Evolutionary conservation across 768 basidiomycete genomes (phyloP), one percentile per base, ranked within the genome.

Genomic region (Boletus rex-veris): DNA sequence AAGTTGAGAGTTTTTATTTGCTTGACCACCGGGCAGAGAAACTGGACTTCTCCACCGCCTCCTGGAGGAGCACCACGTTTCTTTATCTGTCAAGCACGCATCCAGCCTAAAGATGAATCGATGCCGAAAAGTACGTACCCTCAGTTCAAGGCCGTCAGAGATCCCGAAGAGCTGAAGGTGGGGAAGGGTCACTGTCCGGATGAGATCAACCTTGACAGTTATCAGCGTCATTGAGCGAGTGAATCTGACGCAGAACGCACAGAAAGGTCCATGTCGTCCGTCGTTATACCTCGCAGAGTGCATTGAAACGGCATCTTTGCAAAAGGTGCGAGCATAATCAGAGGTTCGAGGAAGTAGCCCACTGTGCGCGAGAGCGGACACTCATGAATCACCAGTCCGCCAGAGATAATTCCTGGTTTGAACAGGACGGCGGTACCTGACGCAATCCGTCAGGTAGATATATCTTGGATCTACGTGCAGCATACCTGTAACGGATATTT

Each of bases 401-500:
- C 95, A 24, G 83, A 79, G 50, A 98, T 88, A 46, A 98, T 76
- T 4, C 97, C 97, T 18, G 97, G 97, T 68, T 92, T 95, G 45
- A 99, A 75, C 16, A 98, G 77, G 59, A 99, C 77, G 3, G 92
- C 84, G 49, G 96, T 98, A 77, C 95, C 93, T 94, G 11, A 24
- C 16, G 11, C 31, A 45, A 40, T n/a, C 38, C 45, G 48, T 54
- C 38, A 52, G 35, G 45, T 8, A 39, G 43, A 51, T 47, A 40
- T 8, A 40, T 21, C 7, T 24, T 40, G 18, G 15, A 31, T 11
- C 49, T 31, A n/a, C 44, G 3, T 37, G 7, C 10, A 59, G 16
- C 81, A 50, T 58, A 88, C 94, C 96, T 19, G 97, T 98, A 7
- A 95, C 87, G 3, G 93, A 96, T 48, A 99, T 98, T 69, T 98